These are phyloP conservation scores for Bassia scoparia DNA, from an alignment of 148 eudicot genomes.

Conservation along the genomic window DNA sequence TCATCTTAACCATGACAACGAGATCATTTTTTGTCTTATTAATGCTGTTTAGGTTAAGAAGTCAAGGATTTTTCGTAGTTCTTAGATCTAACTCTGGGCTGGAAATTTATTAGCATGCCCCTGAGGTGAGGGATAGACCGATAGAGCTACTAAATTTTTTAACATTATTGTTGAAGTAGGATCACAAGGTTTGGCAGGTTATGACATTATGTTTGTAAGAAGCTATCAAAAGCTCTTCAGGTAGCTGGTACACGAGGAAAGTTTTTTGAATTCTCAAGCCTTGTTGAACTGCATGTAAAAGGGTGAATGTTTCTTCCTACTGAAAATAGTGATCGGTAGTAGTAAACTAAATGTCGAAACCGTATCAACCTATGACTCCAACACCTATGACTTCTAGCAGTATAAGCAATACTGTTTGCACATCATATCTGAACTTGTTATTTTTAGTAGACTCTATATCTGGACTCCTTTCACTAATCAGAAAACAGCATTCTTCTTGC, in stretches of 20 bases:
- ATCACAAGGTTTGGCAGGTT: too few species aligned
- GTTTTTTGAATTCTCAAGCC: background rate
- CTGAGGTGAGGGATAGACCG: background rate
- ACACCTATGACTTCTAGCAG: background rate
- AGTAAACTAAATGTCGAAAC: background rate
- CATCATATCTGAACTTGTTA: too few species aligned
- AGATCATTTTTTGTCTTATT: background rate
- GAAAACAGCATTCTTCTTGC: constrained; percentile 5
- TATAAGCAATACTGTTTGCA: too few species aligned
- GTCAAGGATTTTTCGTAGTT: background rate
- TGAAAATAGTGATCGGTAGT: background rate
- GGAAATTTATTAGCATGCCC: background rate
- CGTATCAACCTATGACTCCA: background rate
- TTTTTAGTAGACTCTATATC: too few species aligned
- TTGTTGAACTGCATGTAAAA: background rate
- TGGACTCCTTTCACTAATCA: background rate
- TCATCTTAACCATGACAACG: background rate
- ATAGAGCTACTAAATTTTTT: background rate
- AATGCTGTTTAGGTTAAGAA: background rate
- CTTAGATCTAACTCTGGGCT: background rate
- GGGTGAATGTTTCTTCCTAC: background rate
- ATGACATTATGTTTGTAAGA: constrained; percentile 5
- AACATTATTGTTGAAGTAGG: too few species aligned
- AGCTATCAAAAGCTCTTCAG: background rate
- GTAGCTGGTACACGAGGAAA: background rate